Evolutionary conservation across 495 filamentous ascomycete species (phyloP).

Genomic region (Filosporella fistucella): DNA sequence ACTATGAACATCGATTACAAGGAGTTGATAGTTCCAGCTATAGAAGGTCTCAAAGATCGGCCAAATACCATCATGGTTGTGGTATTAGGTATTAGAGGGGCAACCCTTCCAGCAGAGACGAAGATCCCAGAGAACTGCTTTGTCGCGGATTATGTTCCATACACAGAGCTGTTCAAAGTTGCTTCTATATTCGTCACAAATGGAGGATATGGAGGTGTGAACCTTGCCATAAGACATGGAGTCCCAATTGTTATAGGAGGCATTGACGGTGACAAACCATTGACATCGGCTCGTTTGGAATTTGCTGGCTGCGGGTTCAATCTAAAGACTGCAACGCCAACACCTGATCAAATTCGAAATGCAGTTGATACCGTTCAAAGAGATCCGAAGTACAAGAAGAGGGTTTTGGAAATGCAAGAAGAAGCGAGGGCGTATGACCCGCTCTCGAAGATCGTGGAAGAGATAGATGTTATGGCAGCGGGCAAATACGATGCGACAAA

Average conservation of each 20-base stretch:
- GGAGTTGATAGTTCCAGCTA: constrained; percentile 23
- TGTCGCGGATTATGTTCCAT: constrained; percentile 29
- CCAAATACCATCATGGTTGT: constrained; percentile 24
- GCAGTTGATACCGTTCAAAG: constrained; percentile 24
- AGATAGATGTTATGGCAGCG: constrained; percentile 12
- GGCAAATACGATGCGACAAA: too few species aligned
- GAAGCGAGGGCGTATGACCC: constrained; percentile 21
- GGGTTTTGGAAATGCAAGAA: constrained; percentile 19
- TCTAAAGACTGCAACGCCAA: constrained; percentile 23
- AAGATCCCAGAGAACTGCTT: constrained; percentile 18
- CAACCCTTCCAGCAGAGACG: constrained; percentile 8
- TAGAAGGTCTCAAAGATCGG: constrained; percentile 17
- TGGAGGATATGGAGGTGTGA: constrained; percentile 27
- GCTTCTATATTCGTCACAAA: constrained; percentile 30
- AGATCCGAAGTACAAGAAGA: constrained; percentile 16
- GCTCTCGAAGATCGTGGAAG: constrained; percentile 19
- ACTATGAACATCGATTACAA: constrained; percentile 21
- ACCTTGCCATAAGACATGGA: constrained; percentile 26
- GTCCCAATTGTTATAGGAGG: constrained; percentile 28
- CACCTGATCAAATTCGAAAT: constrained; percentile 16
- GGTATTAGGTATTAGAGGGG: constrained; percentile 21
- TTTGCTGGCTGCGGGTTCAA: constrained; percentile 28
- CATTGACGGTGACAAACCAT: constrained; percentile 26
- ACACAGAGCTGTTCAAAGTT: constrained; percentile 23
- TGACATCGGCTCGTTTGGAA: constrained; percentile 24